Percentiles rank a stretch among this genome's conserved stretches.
phyloP scores from a whole-genome alignment of 2,329 filamentous ascomycete genomes.

The Diaporthe vaccinii region DNA sequence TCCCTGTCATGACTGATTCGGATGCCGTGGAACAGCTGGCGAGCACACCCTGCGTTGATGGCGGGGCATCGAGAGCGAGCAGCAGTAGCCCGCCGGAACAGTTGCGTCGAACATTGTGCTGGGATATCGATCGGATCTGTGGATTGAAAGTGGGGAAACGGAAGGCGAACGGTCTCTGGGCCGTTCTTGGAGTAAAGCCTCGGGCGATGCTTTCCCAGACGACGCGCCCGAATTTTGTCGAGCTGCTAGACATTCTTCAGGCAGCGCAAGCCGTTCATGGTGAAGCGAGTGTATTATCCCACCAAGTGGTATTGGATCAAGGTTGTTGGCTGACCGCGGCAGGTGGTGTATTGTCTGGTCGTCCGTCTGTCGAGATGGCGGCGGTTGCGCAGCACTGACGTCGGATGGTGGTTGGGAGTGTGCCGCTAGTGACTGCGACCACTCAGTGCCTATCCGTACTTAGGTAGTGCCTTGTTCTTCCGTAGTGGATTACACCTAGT shows the following conservation, averaged over 20 bases:
- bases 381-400: slow-evolving; percentile 15
- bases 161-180: slow-evolving; percentile 44
- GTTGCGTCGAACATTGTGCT: slow-evolving; percentile 59
- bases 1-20: slow-evolving; percentile 51
- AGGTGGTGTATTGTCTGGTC: neutral
- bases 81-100: slow-evolving; percentile 69
- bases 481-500: neutral
- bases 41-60: slow-evolving; percentile 55
- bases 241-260: slow-evolving; percentile 40
- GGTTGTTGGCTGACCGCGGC: neutral
- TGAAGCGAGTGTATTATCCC: slow-evolving; percentile 16
- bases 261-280: slow-evolving; percentile 31
- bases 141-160: slow-evolving; percentile 46
- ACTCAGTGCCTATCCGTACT: neutral
- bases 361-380: neutral
- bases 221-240: slow-evolving; percentile 38
- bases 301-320: neutral
- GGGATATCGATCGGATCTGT: slow-evolving; percentile 43
- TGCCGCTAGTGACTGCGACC: slow-evolving; percentile 24
- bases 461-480: neutral
- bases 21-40: slow-evolving; percentile 55
- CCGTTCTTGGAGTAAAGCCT: slow-evolving; percentile 18
- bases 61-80: slow-evolving; percentile 58
- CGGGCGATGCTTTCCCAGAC: slow-evolving; percentile 39
- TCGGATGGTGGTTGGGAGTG: slow-evolving; percentile 33